phyloP scores from a whole-genome alignment of 2,329 filamentous ascomycete genomes.

The Calonectria leucothoes region DNA sequence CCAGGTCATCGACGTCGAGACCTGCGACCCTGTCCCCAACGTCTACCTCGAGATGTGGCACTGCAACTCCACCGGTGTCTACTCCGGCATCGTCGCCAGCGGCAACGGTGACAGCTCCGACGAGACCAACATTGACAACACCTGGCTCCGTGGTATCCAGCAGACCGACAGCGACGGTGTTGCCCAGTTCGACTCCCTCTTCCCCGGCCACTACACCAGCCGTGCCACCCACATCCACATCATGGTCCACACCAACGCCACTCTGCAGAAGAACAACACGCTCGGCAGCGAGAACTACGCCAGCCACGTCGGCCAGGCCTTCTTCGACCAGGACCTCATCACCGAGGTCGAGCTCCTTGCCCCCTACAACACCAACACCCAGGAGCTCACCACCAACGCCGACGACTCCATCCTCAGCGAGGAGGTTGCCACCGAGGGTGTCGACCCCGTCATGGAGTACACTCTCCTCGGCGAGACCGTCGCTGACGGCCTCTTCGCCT shows the following conservation, averaged over 20 bases:
- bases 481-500: slow-evolving; percentile 64
- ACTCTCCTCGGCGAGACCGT: slow-evolving; percentile 65
- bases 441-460: slow-evolving; percentile 70
- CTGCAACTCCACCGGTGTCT: slow-evolving; percentile 60
- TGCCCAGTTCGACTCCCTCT: slow-evolving; percentile 55
- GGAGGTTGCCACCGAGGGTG: slow-evolving; percentile 58
- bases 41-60: slow-evolving; percentile 60
- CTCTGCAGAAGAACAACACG: slow-evolving; percentile 47
- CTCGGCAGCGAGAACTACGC: slow-evolving; percentile 52
- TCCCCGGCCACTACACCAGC: slow-evolving; percentile 57
- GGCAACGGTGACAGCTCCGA: slow-evolving; percentile 58
- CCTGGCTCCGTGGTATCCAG: slow-evolving; percentile 53
- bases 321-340: slow-evolving; percentile 71
- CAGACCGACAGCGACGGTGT: slow-evolving; percentile 55
- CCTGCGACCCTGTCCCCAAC: slow-evolving; percentile 54
- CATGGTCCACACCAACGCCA: slow-evolving; percentile 52
- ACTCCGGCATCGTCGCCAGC: slow-evolving; percentile 53
- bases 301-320: slow-evolving; percentile 73
- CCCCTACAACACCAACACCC: slow-evolving; percentile 61
- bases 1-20: slow-evolving; percentile 57
- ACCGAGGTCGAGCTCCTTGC: slow-evolving; percentile 58
- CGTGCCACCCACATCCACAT: slow-evolving; percentile 62
- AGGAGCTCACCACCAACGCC: slow-evolving; percentile 61
- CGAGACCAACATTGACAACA: slow-evolving; percentile 45
- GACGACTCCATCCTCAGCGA: slow-evolving; percentile 62